phyloP scores from a whole-genome alignment of 441 rosid species.

The Sinapis alba region DNA sequence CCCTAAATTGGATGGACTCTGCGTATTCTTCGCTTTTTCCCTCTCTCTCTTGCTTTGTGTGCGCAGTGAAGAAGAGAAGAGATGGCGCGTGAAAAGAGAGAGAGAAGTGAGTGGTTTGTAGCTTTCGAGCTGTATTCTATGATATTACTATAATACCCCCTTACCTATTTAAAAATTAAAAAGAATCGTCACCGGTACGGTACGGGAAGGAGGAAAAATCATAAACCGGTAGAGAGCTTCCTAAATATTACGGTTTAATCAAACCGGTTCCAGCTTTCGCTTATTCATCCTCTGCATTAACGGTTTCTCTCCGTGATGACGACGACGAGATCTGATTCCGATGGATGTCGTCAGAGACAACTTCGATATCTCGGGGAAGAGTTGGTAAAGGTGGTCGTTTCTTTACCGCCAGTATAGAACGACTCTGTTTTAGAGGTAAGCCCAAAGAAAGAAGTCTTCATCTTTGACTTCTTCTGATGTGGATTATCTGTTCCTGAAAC shows the following conservation, averaged over 20 bases:
- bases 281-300: too few relatives aligned
- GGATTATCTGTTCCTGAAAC: too few relatives aligned
- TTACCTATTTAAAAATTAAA: background rate
- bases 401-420: conserved; percentile 24
- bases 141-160: conserved; percentile 20
- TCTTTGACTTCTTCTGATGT: conserved; percentile 26
- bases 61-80: conserved; percentile 24
- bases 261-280: conserved; percentile 6
- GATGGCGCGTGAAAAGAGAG: conserved; percentile 43
- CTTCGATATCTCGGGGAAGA: background rate
- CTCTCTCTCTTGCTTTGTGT: conserved; percentile 7
- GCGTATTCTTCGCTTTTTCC: conserved; percentile 35
- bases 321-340: conserved; percentile 29
- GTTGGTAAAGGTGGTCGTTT: conserved; percentile 19
- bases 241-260: background rate
- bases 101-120: conserved; percentile 37
- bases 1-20: conserved; percentile 43
- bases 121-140: background rate
- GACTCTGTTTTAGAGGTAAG: conserved; percentile 32
- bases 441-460: conserved; percentile 34
- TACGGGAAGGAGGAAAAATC: background rate
- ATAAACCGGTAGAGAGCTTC: background rate
- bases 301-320: conserved; percentile 2
- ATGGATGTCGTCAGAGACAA: background rate
- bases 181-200: background rate